Base-by-base conservation (phyloP, 371 early-diverging fungal genomes). In the Mucor sp. region DNA sequence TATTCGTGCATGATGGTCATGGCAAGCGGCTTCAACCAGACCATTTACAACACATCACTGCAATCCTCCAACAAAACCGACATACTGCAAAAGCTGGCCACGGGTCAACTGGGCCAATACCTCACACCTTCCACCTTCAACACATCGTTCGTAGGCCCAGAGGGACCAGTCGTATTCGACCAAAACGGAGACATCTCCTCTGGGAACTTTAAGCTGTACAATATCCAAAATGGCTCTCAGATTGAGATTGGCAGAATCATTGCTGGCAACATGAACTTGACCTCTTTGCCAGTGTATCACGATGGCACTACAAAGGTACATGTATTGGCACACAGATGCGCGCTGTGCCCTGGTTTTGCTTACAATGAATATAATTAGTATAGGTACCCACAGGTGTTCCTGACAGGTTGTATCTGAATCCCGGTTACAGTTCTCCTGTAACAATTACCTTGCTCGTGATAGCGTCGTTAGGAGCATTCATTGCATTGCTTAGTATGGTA, bases 1-100 rank as follows among this genome's bases (percentile, higher is more conserved):
- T 87, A 87, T 56, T 80, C 87, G 3, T 87, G 87, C 43, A 68
- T 85, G 71, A 84, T 85, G 77, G 76, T 81, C 3, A 70, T 87
- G 72, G 85, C 85, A 0, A 72, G 77, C 25, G 86, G 83, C 0
- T 87, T 85, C 41, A 78, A 74, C 30, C 70, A 70, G 25, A 78
- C 78, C 14, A 67, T 74, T 11, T 62, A 74, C 25, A 81, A 79
- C 19, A 60, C 76, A 9, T 58, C 66, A 3, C n/a, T 53, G 17
- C 19, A 14, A 3, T 19, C 61, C 6, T 64, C 79, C 17, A 70
- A 76, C 57, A 50, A 67, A 4, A 55, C 71, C 4, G n/a, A 58
- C 8, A 65, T 74, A 0, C 35, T 78, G 17, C 37, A 68, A 27
- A 43, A 70, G 28, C 56, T 80, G 17, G 70, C 79, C 2, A 23